A percentile compares a stretch with the other conserved stretches of the same genome.
These are phyloP conservation scores for Verticillium isaacii DNA, from an alignment of 2,329 filamentous ascomycete species.

Conservation along the genomic window DNA sequence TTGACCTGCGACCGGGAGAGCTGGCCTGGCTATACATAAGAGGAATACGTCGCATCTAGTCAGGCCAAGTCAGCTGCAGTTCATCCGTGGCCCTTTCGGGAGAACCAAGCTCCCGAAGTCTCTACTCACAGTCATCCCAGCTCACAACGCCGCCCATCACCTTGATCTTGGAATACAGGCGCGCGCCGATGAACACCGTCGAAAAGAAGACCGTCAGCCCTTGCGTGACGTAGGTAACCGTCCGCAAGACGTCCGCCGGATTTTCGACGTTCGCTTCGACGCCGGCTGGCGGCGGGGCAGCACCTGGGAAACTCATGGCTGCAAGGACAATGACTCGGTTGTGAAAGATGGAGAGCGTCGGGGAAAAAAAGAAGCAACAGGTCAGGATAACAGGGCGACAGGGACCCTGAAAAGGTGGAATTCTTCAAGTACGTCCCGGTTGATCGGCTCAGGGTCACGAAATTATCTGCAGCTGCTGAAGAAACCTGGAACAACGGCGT, in stretches of 20 bases:
- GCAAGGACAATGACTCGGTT: not conserved
- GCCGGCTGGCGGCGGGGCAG: slow-evolving; percentile 18
- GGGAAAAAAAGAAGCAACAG: not conserved
- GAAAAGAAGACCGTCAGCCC: slow-evolving; percentile 19
- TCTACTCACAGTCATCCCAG: slow-evolving; percentile 21
- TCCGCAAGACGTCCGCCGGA: slow-evolving; percentile 20
- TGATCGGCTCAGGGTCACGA: not conserved
- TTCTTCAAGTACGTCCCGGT: not conserved
- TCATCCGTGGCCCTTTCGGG: not conserved
- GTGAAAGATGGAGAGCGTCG: not conserved
- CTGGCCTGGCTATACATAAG: slow-evolving; percentile 1
- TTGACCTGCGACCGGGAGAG: not conserved
- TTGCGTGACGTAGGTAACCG: slow-evolving; percentile 21
- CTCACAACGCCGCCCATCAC: slow-evolving; percentile 12
- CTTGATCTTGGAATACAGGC: slow-evolving; percentile 18
- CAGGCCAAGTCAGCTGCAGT: not conserved
- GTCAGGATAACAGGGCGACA: not conserved
- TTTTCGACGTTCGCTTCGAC: slow-evolving; percentile 17
- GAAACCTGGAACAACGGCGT: not conserved
- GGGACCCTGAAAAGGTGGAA: not conserved
- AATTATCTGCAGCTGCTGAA: not conserved
- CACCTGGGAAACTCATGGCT: not conserved
- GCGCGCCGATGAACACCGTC: slow-evolving; percentile 18
- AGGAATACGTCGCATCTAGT: slow-evolving; percentile 5
- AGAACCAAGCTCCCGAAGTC: not conserved